Base-by-base conservation (phyloP, 1,139 yeast genomes). In the Yamadazyma triangularis region DNA sequence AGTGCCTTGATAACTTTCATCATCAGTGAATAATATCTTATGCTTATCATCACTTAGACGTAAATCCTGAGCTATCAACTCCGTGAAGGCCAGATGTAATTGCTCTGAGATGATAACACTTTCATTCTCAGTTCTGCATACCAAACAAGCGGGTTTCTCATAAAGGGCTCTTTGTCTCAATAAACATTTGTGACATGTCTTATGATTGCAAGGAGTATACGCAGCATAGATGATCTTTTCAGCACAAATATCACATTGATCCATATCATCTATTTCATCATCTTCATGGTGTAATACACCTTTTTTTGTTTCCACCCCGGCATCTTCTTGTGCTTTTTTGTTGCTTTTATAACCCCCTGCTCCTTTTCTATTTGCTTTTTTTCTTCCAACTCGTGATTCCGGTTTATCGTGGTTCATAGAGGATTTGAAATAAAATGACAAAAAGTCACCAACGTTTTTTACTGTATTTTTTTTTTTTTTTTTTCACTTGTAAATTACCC, bases 141-240 rank as follows among this genome's bases (percentile, higher is more conserved):
- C 79, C 32, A 91, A 69, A 63, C 99, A 91, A 13, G 72, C 64
- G 22, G 67, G 71, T 58, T 84, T 87, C 24, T 73, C 72, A 58
- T 84, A 88, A 18, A 89, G 61, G 0, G 88, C 91, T 27, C 96
- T 68, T 48, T 88, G 87, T 43, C 96, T 70, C 45, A 89, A 74
- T 0, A 88, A 70, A 62, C 99, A 91, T 33, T 58, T 60, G 51
- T 87, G 88, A 55, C 99, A 91, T 0, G 89, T 79, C 15, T 70
- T 70, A 52, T 91, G 97, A 45, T 80, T 80, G 58, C 99, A 91
- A 1, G 89, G 85, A 2, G 91, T 75, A 11, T 83, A 55, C 0
- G 95, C 85, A 2, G 79, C 78, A 47, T 70, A 73, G 14, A 45
- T 47, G 25, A 88, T 68, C 26, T 61, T 64, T 29, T 85, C 82